Evolutionary conservation across 2,329 filamentous ascomycete species (phyloP).

Genomic region (Hypoxylon sp.): DNA sequence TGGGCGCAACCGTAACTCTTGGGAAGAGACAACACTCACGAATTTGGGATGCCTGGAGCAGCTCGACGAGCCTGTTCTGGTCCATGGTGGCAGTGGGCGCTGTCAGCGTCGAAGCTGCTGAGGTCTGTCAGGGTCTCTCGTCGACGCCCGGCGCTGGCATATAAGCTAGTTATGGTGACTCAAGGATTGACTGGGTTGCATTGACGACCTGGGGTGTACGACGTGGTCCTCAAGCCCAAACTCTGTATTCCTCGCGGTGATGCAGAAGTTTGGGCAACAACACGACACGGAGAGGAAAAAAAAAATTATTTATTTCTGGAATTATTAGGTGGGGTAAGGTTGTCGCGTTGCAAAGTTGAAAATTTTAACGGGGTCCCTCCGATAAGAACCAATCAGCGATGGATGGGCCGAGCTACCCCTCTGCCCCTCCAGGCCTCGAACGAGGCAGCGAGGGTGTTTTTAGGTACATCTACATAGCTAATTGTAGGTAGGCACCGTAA

Average conservation of each 20-base stretch:
- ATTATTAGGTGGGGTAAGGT: conserved; percentile 35
- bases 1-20: not conserved
- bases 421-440: not conserved
- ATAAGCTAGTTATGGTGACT: conserved; percentile 6
- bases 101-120: conserved; percentile 2
- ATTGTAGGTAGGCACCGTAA: too few species aligned
- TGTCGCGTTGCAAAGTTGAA: conserved; percentile 31
- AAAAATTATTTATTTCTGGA: conserved; percentile 31
- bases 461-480: too few species aligned
- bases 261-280: conserved; percentile 24
- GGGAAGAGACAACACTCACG: conserved; percentile 69
- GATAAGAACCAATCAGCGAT: conserved; percentile 24
- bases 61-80: conserved; percentile 84
- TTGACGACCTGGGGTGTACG: conserved; percentile 40
- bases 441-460: too few species aligned
- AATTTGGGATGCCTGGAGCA: conserved; percentile 88
- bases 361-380: conserved; percentile 12
- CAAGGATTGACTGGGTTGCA: conserved; percentile 24
- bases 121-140: not conserved
- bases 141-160: conserved; percentile 3
- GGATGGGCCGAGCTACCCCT: conserved; percentile 11
- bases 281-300: conserved; percentile 19
- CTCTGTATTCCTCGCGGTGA: conserved; percentile 13
- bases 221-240: conserved; percentile 22
- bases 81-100: conserved; percentile 69